Evolutionary conservation across 257 asterid genomes (phyloP).

Genomic region (Linderniella brevidens): DNA sequence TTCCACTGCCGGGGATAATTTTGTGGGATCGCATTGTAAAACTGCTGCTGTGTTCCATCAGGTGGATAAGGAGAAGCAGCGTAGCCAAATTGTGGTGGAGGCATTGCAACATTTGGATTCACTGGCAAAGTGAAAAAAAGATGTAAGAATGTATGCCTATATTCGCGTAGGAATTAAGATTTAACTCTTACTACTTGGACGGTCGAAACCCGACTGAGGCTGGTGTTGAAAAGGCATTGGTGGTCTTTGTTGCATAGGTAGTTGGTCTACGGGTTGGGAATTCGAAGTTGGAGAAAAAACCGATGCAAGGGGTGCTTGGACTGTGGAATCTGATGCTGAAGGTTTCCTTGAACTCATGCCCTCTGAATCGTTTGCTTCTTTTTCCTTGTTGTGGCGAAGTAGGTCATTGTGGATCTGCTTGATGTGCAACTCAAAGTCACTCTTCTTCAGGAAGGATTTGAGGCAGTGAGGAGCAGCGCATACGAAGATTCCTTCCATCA

Average conservation of each 20-base stretch:
- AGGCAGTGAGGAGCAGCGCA: slow-evolving; percentile 96
- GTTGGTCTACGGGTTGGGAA: slow-evolving; percentile 41
- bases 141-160: neutral
- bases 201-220: slow-evolving; percentile 47
- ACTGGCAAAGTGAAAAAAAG: slow-evolving; percentile 19
- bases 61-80: slow-evolving; percentile 44
- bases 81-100: slow-evolving; percentile 55
- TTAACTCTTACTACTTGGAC: slow-evolving; percentile 37
- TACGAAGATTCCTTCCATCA: slow-evolving; percentile 74
- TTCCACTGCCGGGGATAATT: slow-evolving; percentile 66
- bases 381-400: slow-evolving; percentile 31
- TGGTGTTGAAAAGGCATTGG: slow-evolving; percentile 39
- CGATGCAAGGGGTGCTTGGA: slow-evolving; percentile 65
- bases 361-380: slow-evolving; percentile 55
- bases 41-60: slow-evolving; percentile 54
- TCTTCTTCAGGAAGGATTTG: slow-evolving; percentile 78
- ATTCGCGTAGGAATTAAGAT: slow-evolving; percentile 12
- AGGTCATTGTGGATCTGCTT: slow-evolving; percentile 48
- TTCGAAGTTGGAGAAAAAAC: slow-evolving; percentile 52
- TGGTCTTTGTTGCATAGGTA: slow-evolving; percentile 33
- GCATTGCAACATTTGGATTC: slow-evolving; percentile 27
- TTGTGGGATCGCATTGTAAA: slow-evolving; percentile 45
- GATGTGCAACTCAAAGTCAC: slow-evolving; percentile 61
- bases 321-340: slow-evolving; percentile 78
- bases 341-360: slow-evolving; percentile 50